A percentile compares a stretch with the other conserved stretches of the same genome.
phyloP scores from a whole-genome alignment of 306 rosid species.

The Citrullus amarus region DNA sequence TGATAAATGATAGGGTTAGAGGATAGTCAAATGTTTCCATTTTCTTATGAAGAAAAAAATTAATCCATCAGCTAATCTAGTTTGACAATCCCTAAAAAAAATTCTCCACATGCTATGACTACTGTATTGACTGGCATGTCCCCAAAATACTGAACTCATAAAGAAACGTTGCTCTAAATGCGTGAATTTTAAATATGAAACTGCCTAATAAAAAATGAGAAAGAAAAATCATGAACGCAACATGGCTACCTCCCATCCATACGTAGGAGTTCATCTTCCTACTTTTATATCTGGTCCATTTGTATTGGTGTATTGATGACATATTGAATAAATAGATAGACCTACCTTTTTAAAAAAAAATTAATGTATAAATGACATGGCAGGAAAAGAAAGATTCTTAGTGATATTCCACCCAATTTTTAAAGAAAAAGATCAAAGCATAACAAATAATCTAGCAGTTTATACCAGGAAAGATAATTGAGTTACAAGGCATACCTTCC shows the following conservation, averaged over 20 bases:
- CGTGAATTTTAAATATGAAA: neutral
- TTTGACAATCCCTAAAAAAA: neutral
- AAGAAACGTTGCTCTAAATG: neutral
- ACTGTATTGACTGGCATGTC: neutral
- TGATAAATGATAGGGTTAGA: neutral
- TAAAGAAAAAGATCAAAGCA: neutral
- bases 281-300: neutral
- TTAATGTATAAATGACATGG: neutral
- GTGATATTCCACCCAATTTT: neutral
- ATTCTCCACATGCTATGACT: neutral
- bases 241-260: neutral
- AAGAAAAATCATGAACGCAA: neutral
- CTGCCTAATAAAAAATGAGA: neutral
- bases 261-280: neutral
- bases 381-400: neutral
- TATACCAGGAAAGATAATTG: neutral
- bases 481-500: neutral
- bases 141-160: neutral
- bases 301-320: neutral
- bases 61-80: neutral
- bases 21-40: neutral
- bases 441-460: neutral
- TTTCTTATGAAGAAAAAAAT: neutral
- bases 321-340: neutral
- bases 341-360: neutral